phyloP scores from a whole-genome alignment of 495 filamentous ascomycete genomes.

The Penicillium subrubescens region DNA sequence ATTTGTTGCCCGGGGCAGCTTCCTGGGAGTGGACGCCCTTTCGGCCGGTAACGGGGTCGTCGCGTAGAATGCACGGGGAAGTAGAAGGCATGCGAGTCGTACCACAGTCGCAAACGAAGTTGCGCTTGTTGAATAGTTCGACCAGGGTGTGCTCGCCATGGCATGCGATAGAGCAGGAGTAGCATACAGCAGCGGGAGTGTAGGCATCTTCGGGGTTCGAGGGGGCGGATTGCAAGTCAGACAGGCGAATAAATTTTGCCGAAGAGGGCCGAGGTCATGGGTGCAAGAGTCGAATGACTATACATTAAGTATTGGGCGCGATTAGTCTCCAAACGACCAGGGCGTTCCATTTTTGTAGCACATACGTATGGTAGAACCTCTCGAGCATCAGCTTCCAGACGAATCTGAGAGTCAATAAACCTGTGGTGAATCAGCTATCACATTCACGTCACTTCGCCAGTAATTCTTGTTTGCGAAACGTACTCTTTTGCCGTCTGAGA shows the following conservation, averaged over 20 bases:
- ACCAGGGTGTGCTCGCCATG: conserved; percentile 94
- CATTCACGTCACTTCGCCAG: not conserved
- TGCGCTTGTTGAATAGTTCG: conserved; percentile 92
- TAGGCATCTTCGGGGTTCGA: conserved; percentile 60
- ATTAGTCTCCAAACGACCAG: not conserved
- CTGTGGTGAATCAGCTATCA: conserved; percentile 41
- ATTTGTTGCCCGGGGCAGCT: conserved; percentile 73
- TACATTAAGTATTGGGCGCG: not conserved
- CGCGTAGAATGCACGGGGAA: conserved; percentile 74
- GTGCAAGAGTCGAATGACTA: conserved; percentile 93
- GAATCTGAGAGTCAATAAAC: conserved; percentile 86
- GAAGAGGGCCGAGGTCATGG: conserved; percentile 78
- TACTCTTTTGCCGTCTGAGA: conserved; percentile 91
- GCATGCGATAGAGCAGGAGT: conserved; percentile 94
- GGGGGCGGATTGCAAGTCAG: conserved; percentile 87
- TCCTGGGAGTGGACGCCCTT: conserved; percentile 79
- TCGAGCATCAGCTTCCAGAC: conserved; percentile 90
- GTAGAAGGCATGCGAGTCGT: conserved; percentile 74
- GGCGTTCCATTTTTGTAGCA: conserved; percentile 5
- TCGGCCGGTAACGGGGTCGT: conserved; percentile 69
- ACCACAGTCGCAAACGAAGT: conserved; percentile 97
- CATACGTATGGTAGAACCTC: conserved; percentile 89
- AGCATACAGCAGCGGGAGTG: conserved; percentile 84
- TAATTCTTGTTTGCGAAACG: conserved; percentile 13
- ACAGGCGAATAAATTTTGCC: conserved; percentile 86